Evolutionary conservation across 352 stramenopile species (phyloP).

Genomic region (Phytopythium montanum): DNA sequence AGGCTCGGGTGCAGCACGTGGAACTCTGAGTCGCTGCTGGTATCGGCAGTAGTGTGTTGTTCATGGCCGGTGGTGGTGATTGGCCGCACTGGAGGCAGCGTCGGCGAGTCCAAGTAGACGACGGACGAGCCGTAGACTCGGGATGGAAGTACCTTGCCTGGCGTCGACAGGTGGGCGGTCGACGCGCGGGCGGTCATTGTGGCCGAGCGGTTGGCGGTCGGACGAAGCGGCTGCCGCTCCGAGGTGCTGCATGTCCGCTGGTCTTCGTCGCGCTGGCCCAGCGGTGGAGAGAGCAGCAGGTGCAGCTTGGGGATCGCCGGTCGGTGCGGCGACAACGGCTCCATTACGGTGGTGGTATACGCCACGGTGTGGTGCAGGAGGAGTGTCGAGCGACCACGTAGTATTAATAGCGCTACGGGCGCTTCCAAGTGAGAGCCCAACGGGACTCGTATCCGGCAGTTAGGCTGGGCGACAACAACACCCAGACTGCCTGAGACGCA

Average conservation of each 20-base stretch:
- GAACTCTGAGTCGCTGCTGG: constrained; percentile 31
- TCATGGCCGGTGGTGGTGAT: constrained; percentile 9
- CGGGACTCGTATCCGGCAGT: too few species aligned
- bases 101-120: constrained; percentile 26
- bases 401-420: constrained; percentile 3
- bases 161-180: background rate
- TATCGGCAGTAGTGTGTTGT: background rate
- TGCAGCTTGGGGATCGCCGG: constrained; percentile 23
- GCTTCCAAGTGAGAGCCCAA: too few species aligned
- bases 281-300: constrained; percentile 7
- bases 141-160: constrained; percentile 19
- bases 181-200: background rate
- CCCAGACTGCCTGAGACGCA: too few species aligned
- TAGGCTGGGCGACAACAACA: too few species aligned
- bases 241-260: background rate
- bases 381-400: too few species aligned
- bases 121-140: constrained; percentile 29
- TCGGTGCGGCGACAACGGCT: constrained; percentile 19
- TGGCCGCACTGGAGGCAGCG: constrained; percentile 30
- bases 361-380: background rate
- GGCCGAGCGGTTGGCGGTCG: constrained; percentile 1
- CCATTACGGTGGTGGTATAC: constrained; percentile 9
- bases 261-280: background rate
- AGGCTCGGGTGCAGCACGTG: constrained; percentile 53
- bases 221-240: constrained; percentile 15